phyloP scores from a whole-genome alignment of 2,329 filamentous ascomycete genomes.

The Fusarium succisae region DNA sequence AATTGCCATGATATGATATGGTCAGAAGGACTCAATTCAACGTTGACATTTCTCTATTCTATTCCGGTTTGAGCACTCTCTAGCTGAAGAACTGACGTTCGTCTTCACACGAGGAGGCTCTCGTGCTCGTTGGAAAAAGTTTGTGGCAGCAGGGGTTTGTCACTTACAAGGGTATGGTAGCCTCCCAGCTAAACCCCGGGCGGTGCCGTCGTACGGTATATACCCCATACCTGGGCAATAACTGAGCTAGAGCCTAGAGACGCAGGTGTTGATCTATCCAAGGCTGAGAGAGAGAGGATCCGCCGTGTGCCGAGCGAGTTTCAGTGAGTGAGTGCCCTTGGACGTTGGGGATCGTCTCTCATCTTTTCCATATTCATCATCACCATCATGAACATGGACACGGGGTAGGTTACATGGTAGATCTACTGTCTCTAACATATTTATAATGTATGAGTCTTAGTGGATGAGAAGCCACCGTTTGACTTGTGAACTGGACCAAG shows the following conservation, averaged over 20 bases:
- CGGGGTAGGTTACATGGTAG: slow-evolving; percentile 21
- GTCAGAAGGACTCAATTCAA: not conserved
- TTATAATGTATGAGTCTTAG: slow-evolving; percentile 1
- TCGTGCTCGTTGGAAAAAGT: not conserved
- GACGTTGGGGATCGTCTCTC: not conserved
- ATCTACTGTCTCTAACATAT: not conserved
- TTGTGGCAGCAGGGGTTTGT: slow-evolving; percentile 23
- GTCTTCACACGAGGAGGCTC: slow-evolving; percentile 2
- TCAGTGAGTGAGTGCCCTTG: not conserved
- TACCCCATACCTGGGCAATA: slow-evolving; percentile 13
- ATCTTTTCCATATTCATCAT: not conserved
- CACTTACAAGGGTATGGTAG: slow-evolving; percentile 6
- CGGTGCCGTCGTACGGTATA: slow-evolving; percentile 26
- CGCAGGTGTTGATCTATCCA: not conserved
- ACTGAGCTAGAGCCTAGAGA: not conserved
- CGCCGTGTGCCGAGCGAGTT: slow-evolving; percentile 9
- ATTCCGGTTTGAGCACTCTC: not conserved
- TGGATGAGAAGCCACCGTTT: not conserved
- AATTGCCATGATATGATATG: slow-evolving; percentile 11
- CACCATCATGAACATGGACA: not conserved
- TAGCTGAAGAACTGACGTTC: slow-evolving; percentile 2
- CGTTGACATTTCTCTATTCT: not conserved
- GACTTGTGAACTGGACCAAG: not conserved
- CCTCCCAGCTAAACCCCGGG: not conserved
- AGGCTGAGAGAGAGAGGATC: not conserved